A percentile compares a stretch with the other conserved stretches of the same genome.
phyloP scores from a whole-genome alignment of 2,329 filamentous ascomycete genomes.

The Xylariaceae sp. region DNA sequence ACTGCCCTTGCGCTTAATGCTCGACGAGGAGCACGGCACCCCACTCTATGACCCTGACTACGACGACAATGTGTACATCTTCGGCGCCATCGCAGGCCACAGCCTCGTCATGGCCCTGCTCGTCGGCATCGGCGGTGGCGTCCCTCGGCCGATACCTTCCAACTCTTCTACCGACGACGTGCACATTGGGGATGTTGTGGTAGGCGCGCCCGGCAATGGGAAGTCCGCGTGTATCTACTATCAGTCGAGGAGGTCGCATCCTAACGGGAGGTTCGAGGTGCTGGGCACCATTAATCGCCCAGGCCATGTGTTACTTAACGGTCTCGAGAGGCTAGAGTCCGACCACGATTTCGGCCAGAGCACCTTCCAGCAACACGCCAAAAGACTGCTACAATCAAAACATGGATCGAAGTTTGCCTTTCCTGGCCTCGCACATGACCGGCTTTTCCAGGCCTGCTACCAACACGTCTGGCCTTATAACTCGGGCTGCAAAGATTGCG shows the following conservation, averaged over 20 bases:
- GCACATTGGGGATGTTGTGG: background rate
- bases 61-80: constrained; percentile 4
- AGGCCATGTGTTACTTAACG: background rate
- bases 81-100: background rate
- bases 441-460: background rate
- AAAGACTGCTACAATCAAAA: too few relatives aligned
- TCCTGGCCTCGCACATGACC: background rate
- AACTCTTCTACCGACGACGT: background rate
- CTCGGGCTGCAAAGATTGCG: background rate
- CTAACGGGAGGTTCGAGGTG: background rate
- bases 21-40: background rate
- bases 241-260: background rate
- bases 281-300: background rate
- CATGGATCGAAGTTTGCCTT: constrained; percentile 5
- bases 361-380: too few relatives aligned
- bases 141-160: background rate
- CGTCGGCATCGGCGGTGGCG: background rate
- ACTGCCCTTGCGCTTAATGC: background rate
- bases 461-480: background rate
- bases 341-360: background rate
- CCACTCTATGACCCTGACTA: background rate
- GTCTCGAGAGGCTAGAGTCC: background rate
- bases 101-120: constrained; percentile 5
- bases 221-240: constrained; percentile 1
- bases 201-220: background rate